Conservation (phyloP, 768 basidiomycete genomes). For the Amanita pseudoporphyria region DNA sequence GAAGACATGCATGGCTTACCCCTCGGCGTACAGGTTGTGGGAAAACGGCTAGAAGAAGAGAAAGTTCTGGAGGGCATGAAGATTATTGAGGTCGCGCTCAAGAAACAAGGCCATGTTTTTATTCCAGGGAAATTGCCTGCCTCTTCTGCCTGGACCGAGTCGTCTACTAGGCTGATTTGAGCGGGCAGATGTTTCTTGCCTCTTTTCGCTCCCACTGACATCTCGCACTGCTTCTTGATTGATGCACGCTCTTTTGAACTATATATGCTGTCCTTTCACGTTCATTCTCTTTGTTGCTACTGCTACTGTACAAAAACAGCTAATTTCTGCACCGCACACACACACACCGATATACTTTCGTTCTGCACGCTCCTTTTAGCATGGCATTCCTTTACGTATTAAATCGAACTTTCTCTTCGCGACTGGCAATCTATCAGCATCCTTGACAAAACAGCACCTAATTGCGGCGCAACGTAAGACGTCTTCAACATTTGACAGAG, state of each 20-base stretch:
- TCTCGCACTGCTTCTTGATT: neutral
- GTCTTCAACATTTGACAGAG: neutral
- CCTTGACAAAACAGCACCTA: neutral
- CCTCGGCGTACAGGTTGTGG: slow-evolving; percentile 56
- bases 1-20: slow-evolving; percentile 60
- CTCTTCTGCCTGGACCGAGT: slow-evolving; percentile 1
- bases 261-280: neutral
- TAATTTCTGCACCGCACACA: neutral
- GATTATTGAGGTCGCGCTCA: slow-evolving; percentile 32
- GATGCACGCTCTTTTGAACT: slow-evolving; percentile 5
- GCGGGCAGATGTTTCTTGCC: neutral
- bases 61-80: slow-evolving; percentile 64
- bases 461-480: slow-evolving; percentile 1
- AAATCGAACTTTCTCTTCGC: neutral
- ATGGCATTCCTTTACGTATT: slow-evolving; percentile 5
- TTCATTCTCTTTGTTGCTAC: neutral
- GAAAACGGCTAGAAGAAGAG: slow-evolving; percentile 60
- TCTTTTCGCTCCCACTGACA: neutral
- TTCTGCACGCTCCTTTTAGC: neutral
- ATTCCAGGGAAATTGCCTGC: slow-evolving; percentile 2
- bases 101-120: slow-evolving; percentile 19
- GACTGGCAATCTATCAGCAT: slow-evolving; percentile 1
- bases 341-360: slow-evolving; percentile 1
- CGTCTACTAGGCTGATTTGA: slow-evolving; percentile 4
- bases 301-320: neutral